These are phyloP conservation scores for Beauveria caledonica DNA, from an alignment of 2,329 filamentous ascomycete genomes.

Conservation along the genomic window DNA sequence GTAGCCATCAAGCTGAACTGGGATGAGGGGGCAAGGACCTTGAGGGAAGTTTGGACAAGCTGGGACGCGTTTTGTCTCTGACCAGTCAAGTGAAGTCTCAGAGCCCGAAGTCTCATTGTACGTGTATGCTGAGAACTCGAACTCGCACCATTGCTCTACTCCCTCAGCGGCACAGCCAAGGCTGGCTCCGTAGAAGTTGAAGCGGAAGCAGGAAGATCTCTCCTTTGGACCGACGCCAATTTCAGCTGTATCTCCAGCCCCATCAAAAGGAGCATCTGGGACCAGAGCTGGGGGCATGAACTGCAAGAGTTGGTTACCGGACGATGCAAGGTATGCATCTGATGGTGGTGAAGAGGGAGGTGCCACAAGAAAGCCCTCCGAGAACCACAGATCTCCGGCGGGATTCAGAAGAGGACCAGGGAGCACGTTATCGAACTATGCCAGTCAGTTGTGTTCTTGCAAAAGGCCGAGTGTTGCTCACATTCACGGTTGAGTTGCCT, in stretches of 20 bases:
- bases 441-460: neutral
- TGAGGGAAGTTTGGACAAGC: slow-evolving; percentile 27
- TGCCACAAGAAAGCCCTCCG: slow-evolving; percentile 31
- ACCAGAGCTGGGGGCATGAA: slow-evolving; percentile 31
- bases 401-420: slow-evolving; percentile 33
- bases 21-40: slow-evolving; percentile 26
- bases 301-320: slow-evolving; percentile 31
- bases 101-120: slow-evolving; percentile 24
- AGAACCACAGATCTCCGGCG: slow-evolving; percentile 32
- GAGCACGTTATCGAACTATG: slow-evolving; percentile 29
- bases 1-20: slow-evolving; percentile 30
- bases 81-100: slow-evolving; percentile 32
- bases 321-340: slow-evolving; percentile 29
- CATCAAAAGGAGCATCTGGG: slow-evolving; percentile 18
- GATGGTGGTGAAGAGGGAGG: slow-evolving; percentile 25
- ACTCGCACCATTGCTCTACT: slow-evolving; percentile 31
- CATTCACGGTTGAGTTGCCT: slow-evolving; percentile 30
- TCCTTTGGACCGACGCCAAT: slow-evolving; percentile 32
- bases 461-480: slow-evolving; percentile 18
- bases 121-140: slow-evolving; percentile 33
- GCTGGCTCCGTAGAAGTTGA: slow-evolving; percentile 31
- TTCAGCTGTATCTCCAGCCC: slow-evolving; percentile 27
- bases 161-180: slow-evolving; percentile 30
- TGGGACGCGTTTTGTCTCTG: slow-evolving; percentile 30
- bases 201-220: slow-evolving; percentile 29